Evolutionary conservation across 768 basidiomycete species (phyloP), one percentile per base, ranked within the genome.

Genomic region (Leccinum sublutescens): DNA sequence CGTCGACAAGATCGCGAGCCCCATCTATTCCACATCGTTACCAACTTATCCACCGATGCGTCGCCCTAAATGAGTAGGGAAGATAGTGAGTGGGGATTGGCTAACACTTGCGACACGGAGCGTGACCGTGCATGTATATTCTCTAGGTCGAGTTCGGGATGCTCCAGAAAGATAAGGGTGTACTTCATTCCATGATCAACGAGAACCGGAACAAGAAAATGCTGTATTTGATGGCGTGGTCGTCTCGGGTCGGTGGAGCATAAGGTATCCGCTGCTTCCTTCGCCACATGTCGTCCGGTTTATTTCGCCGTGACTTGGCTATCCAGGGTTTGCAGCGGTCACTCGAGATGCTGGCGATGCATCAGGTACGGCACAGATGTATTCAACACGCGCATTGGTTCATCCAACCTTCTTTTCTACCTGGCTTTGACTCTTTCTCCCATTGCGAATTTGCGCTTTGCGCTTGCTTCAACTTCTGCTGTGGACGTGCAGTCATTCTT

Each of bases 381-480:
- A 25, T 52, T 47, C 52, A 54, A 54, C 48, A 40, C 29, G 38
- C 7, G 57, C 29, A 7, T 50, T 38, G 4, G 57, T 4, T 4
- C 2, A 53, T 29, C 4, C 4, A 33, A 50, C 19, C 12, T 21
- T 38, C 29, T 31, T 31, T 31, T 31, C 29, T 31, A 31, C 29
- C 5, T 60, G 91, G 89, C 75, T 21, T 73, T 92, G 53, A 75
- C 85, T 25, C 71, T 85, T 17, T 87, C 89, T 0, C 78, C 85
- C 17, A 78, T 91, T 11, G 72, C 77, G 23, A 82, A 87, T 40
- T 73, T 93, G n/a, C 84, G 84, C 1, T 70, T 79, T 15, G 79
- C 82, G 0, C 80, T 86, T 62, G 75, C 76, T 50, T 67, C 70
- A 11, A 76, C 81, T 36, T 78, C 77, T 43, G 66, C 68, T 0